Percentiles rank a stretch among this genome's conserved stretches.
Conservation (phyloP, 73 alveolate species). For the Breviolum minutum region DNA sequence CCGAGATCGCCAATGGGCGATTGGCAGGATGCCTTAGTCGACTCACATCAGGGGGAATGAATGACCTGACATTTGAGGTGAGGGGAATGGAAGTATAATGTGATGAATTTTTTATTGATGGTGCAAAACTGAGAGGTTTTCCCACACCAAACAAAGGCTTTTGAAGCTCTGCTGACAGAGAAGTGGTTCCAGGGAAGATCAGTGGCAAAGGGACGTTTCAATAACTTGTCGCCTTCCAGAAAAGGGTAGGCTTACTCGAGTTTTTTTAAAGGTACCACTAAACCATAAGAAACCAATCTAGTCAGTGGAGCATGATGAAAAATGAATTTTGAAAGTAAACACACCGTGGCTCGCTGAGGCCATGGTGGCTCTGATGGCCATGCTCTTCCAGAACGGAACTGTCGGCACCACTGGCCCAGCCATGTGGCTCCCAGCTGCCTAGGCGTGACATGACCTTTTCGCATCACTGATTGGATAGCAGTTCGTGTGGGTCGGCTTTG, state of each 20-base stretch:
- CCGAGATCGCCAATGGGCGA: slow-evolving; percentile 51
- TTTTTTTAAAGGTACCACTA: not conserved
- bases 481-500: too few species aligned
- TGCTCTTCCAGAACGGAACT: slow-evolving; percentile 93
- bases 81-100: too few species aligned
- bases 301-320: not conserved
- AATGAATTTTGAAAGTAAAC: not conserved
- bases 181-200: too few species aligned
- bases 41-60: not conserved
- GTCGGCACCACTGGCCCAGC: slow-evolving; percentile 89
- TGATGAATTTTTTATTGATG: too few species aligned
- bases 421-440: slow-evolving; percentile 64
- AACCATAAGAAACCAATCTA: not conserved
- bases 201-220: too few species aligned
- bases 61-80: too few species aligned
- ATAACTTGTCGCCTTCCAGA: too few species aligned
- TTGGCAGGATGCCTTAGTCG: not conserved
- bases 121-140: too few species aligned
- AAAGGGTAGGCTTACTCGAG: too few species aligned
- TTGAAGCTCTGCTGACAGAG: too few species aligned
- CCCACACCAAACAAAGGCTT: too few species aligned
- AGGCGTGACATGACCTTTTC: not conserved
- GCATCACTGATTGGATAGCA: too few species aligned
- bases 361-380: slow-evolving; percentile 89
- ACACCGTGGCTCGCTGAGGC: not conserved